Evolutionary conservation across 2,329 filamentous ascomycete species (phyloP), one percentile per base, ranked within the genome.

Genomic region (Monosporascus sp.): DNA sequence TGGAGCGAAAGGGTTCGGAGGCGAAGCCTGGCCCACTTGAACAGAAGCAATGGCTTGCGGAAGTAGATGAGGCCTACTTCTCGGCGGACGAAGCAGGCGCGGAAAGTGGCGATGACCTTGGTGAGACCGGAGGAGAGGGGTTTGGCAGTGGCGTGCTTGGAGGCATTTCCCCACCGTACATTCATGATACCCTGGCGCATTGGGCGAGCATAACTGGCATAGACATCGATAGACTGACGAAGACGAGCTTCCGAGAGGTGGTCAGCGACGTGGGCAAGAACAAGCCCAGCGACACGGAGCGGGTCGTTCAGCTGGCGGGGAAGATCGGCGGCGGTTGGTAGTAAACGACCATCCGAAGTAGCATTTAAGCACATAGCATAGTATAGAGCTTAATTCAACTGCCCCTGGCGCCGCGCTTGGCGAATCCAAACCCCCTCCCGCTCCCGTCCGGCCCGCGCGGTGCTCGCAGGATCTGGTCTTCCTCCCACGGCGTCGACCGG

Each of bases 261-360:
- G 86, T 97, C 64, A 97, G 93, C 73, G 91, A 97, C 68, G 91
- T 99, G 44, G 94, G 94, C 49, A 96, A 94, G 74, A 79, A 82
- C 58, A 74, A 80, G 68, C 65, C 77, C 70, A 76, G 78, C 55
- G 88, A 91, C 67, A 87, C 89, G 44, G 88, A 95, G 66, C 83
- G 86, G 55, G 92, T 96, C 41, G 88, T 91, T 54, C 91, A 94
- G 66, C 78, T 99, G 65, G 93, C 93, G 47, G 87, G 91, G 52
- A 94, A 91, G 71, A 89, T 92, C 63, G 94, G 92, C 51, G 94
- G 94, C 51, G 94, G 94, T 24, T 99, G 94, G 94, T 97, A 79
- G 72, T 31, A 37, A 37, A 44, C 22, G 35, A 53, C 5, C 19
- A n/a, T 52, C n/a, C 24, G 38, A 35, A 14, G 31, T 35, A 35